Conservation (phyloP, 805 yeast genomes). For the Schwanniomyces vanrijiae region DNA sequence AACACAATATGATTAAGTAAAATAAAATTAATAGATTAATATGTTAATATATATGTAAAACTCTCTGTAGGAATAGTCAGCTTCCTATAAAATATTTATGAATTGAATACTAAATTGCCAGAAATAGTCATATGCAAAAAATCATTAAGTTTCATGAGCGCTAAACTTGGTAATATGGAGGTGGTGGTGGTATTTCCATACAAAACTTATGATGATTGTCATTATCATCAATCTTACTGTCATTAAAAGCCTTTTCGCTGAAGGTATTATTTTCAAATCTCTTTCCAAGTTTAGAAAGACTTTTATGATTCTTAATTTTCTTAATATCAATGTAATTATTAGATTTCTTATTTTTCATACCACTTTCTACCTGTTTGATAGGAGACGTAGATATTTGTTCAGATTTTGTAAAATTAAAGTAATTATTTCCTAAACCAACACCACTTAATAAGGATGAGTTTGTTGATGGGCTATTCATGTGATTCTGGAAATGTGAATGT, state of each 20-base stretch:
- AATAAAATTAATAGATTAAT: background rate
- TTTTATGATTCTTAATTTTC: conserved; percentile 2
- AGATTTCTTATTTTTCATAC: conserved; percentile 15
- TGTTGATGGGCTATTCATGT: conserved; percentile 13
- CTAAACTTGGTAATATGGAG: conserved; percentile 5
- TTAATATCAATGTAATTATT: conserved; percentile 27
- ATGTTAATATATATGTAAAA: background rate
- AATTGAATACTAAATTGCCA: background rate
- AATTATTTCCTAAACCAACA: conserved; percentile 41
- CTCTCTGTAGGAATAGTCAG: background rate
- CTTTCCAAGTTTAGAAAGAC: background rate
- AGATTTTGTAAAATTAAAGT: conserved; percentile 28
- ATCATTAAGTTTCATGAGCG: background rate
- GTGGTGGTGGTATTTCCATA: conserved; percentile 5
- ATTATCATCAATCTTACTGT: background rate
- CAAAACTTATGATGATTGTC: background rate
- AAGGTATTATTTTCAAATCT: background rate
- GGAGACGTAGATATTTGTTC: conserved; percentile 28
- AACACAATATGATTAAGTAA: background rate
- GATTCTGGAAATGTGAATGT: conserved; percentile 19
- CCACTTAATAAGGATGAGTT: conserved; percentile 20
- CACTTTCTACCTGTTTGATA: conserved; percentile 11
- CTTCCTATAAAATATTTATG: background rate
- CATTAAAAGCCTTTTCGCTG: background rate
- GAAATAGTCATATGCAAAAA: background rate